Base-by-base conservation (phyloP, 2,329 filamentous ascomycete species). In the Arthroderma sp. region DNA sequence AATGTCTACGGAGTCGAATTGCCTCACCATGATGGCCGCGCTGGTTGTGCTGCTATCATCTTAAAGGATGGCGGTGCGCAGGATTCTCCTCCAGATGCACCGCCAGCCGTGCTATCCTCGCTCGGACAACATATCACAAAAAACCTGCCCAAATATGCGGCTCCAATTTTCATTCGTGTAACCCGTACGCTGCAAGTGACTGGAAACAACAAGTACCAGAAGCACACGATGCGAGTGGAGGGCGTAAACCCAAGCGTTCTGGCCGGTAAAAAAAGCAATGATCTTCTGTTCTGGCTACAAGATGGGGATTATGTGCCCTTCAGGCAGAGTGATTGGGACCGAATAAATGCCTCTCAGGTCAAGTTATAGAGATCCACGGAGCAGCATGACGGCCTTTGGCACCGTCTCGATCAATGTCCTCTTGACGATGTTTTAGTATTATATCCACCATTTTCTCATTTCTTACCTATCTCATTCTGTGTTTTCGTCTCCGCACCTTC, bases 171-270 rank as follows among this genome's bases (percentile, higher is more conserved):
- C 63, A 59, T 94, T 40, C 72, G 87, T 8, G 63, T 87, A 4
- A 73, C 80, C 5, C 69, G 65, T 28, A 71, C 74, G 28, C 72
- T 77, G 52, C 77, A 82, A 55, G 72, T 77, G 1, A 94, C 87
- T 4, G 85, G 86, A 0, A 94, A 86, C 40, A 83, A 86, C 56
- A 94, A 94, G 70, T 84, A 93, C 66, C 82, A 88, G 64, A 94
- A 94, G 63, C 77, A 82, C 50, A 63, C 68, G 0, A 60, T 94
- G 50, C 71, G 85, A n/a, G 69, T 71, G 2, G 74, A 88, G 50
- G 86, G 87, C 0, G 83, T 89, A 0, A 75, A 85, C 54, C 83
- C 81, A 0, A 62, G 56, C 3, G 52, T 54, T 6, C 55, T 66
- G 8, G 53, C 53, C 4, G 42, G 55, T 32, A 48, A 42, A 34